phyloP scores from a whole-genome alignment of 495 filamentous ascomycete species.

The Podospora appendiculata region DNA sequence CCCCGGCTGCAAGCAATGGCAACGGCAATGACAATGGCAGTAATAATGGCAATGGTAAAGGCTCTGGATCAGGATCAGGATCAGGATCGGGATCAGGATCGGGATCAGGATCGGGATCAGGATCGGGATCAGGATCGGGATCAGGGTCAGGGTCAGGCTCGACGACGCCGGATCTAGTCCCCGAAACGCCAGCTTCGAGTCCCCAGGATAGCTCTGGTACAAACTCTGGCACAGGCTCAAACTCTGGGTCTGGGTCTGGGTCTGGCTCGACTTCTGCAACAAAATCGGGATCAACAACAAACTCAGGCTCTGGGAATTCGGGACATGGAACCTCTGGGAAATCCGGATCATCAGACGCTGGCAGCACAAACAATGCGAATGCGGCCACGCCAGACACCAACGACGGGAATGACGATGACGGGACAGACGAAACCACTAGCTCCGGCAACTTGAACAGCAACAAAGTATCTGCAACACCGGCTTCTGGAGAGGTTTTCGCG shows the following conservation, averaged over 20 bases:
- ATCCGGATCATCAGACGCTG: neutral
- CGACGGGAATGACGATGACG: no score
- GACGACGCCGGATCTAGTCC: no score
- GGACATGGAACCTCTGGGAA: neutral
- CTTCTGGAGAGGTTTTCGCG: neutral
- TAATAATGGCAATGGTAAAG: neutral
- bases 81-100: neutral
- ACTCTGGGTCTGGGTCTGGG: neutral
- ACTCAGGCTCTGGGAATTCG: neutral
- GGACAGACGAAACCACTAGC: no score
- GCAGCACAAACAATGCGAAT: neutral
- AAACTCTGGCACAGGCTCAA: neutral
- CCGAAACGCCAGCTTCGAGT: no score
- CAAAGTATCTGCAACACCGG: neutral
- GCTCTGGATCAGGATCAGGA: conserved; percentile 4
- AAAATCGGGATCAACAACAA: neutral
- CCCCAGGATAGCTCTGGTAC: neutral
- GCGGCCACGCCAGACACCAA: no score
- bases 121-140: neutral
- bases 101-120: neutral
- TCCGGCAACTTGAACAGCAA: neutral
- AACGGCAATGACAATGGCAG: no score
- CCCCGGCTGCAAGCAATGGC: neutral
- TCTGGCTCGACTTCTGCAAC: neutral
- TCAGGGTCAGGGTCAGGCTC: neutral